Conservation (phyloP, 257 asterid genomes). For the Solanum virginianum region DNA sequence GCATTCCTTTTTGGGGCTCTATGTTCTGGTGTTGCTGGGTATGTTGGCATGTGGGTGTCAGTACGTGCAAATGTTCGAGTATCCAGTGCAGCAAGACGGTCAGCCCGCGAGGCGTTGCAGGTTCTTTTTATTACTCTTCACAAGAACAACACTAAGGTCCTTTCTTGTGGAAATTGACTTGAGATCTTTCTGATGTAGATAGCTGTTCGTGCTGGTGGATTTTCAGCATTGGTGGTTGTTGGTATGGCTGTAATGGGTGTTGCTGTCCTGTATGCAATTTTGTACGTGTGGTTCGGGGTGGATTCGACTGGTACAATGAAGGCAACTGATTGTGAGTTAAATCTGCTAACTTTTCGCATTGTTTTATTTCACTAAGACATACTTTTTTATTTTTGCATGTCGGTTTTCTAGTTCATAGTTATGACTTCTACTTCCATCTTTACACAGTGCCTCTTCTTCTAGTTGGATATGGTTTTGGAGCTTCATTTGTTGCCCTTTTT, state of each 20-base stretch:
- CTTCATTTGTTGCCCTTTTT: constrained; percentile 97
- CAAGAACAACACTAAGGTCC: constrained; percentile 1
- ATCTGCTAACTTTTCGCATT: constrained; percentile 4
- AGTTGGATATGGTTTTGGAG: constrained; percentile 99
- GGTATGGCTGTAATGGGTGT: constrained; percentile 98
- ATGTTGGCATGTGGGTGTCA: constrained; percentile 99
- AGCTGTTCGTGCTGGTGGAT: constrained; percentile 99
- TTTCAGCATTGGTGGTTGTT: constrained; percentile 92
- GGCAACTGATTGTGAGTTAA: constrained; percentile 77
- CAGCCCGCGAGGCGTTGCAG: constrained; percentile 97
- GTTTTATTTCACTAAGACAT: not conserved
- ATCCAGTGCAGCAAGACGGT: constrained; percentile 97
- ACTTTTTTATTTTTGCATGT: not conserved
- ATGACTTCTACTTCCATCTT: not conserved
- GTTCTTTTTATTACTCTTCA: constrained; percentile 20
- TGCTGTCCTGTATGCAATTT: constrained; percentile 72
- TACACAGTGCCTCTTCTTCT: constrained; percentile 93
- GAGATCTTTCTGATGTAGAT: constrained; percentile 37
- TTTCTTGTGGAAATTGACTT: constrained; percentile 5
- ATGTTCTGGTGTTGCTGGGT: constrained; percentile 98
- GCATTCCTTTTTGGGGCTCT: constrained; percentile 93
- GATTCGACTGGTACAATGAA: constrained; percentile 84
- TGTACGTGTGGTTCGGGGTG: constrained; percentile 86
- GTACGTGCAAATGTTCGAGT: constrained; percentile 99
- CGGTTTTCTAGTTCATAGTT: not conserved